These are phyloP conservation scores for Alternaria gansuensis DNA, from an alignment of 2,329 filamentous ascomycete genomes.

Conservation along the genomic window DNA sequence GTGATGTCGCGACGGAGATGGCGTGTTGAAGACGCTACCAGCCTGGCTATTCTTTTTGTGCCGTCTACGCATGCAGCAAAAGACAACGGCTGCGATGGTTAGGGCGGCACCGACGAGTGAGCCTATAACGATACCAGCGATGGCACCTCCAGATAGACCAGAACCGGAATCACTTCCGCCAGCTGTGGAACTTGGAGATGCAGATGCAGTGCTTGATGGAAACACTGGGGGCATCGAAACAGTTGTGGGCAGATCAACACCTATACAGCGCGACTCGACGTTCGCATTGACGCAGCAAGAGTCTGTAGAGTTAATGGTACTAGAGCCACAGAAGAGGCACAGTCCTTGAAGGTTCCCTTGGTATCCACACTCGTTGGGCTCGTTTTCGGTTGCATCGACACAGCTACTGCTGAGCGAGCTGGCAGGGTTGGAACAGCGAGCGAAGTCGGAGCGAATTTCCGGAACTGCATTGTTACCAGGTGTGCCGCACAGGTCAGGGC, in stretches of 20 bases:
- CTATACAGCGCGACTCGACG: slow-evolving; percentile 75
- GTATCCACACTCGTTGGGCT: slow-evolving; percentile 88
- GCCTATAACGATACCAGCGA: slow-evolving; percentile 90
- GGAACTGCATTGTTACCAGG: slow-evolving; percentile 71
- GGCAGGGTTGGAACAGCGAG: slow-evolving; percentile 84
- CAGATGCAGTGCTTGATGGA: slow-evolving; percentile 68
- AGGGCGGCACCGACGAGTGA: slow-evolving; percentile 75
- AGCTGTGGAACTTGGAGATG: slow-evolving; percentile 54
- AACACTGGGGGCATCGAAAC: slow-evolving; percentile 66
- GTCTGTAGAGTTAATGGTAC: slow-evolving; percentile 89
- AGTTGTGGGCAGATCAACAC: slow-evolving; percentile 80
- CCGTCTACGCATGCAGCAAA: slow-evolving; percentile 66
- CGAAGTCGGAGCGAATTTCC: slow-evolving; percentile 91
- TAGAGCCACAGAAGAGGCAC: slow-evolving; percentile 85
- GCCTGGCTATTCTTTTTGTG: slow-evolving; percentile 67
- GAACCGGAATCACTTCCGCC: slow-evolving; percentile 45
- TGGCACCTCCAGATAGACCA: slow-evolving; percentile 80
- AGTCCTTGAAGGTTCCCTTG: slow-evolving; percentile 74
- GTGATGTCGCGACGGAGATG: slow-evolving; percentile 68
- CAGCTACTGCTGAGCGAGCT: slow-evolving; percentile 78
- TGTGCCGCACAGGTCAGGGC: slow-evolving; percentile 74
- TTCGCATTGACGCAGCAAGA: slow-evolving; percentile 90
- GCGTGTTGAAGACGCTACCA: slow-evolving; percentile 87
- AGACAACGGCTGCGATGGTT: slow-evolving; percentile 70
- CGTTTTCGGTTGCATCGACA: slow-evolving; percentile 79